Base-by-base conservation (phyloP, 108 stramenopile species). In the Cyclotella atomus region DNA sequence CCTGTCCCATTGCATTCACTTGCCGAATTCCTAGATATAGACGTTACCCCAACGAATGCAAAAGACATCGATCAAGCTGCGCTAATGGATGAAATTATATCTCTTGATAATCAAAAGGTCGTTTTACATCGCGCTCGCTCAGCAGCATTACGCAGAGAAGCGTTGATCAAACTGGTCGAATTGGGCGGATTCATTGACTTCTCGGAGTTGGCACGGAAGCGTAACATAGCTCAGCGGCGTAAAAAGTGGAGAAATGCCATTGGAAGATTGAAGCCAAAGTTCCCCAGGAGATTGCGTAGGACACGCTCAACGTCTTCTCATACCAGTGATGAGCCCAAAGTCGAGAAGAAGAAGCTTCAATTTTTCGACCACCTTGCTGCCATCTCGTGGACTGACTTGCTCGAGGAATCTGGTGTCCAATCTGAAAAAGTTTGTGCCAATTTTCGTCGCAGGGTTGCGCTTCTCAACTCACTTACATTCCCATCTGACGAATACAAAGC, bases 361-460 rank as follows among this genome's bases (percentile, higher is more conserved):
- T 80, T 80, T 57, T 46, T 73, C 36, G 79, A 80, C 50, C 71
- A 63, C 3, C 79, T 80, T 38, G 79, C 79, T 53, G 36, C 38
- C 21, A 68, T 80, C 12, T 73, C 71, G 3, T 80, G 79, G 79
- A 65, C 41, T 23, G 59, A 68, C 15, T 56, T 80, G 15, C 71
- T 80, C n/a, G 67, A 73, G 21, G 79, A 72, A 33, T 71, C 79
- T 4, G 67, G 70, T 0, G 27, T 80, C 44, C 67, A 68, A 44
- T 43, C 79, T 0, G 79, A 80, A 62, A 52, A 66, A 54, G 65
- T 66, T 20, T 80, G 79, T 38, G 79, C 79, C 19, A 73, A 21
- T 16, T 80, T 80, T 59, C 79, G 79, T 5, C 71, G 71, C 36
- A 65, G 61, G 25, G 57, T 66, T 5, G 71, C 53, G 10, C 72